Base-by-base conservation (phyloP, 345 rosid genomes). In the Camelina sativa region DNA sequence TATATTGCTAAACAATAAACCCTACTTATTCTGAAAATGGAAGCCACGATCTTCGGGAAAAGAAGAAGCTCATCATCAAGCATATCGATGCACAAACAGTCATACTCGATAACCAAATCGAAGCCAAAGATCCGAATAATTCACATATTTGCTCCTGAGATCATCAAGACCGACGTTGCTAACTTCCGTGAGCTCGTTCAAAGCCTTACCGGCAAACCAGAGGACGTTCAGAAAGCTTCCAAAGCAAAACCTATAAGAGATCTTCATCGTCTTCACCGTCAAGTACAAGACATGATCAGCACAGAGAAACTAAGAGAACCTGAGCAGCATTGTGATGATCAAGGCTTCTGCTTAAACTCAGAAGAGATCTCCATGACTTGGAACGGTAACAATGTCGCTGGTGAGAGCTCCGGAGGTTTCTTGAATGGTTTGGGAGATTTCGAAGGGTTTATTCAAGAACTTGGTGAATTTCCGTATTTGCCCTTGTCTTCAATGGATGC, bases 111-210 rank as follows among this genome's bases (percentile, higher is more conserved):
- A 37, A 77, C 89, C 47, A 91, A 93, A 81, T 32, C 82, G 16
- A 89, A 91, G 88, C 97, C 97, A 1, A 87, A 86, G 82, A 84
- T 92, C 10, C 85, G 97, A 22, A 89, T 95, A 30, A 86, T 92
- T 69, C 97, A 95, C 86, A 85, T 91, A 76, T 87, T 86, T 79
- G 96, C 95, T 32, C 98, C 98, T 11, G 97, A 91, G 83, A 90
- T 95, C 83, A 95, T 92, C 88, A 86, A 90, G 76, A 92, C 97
- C 17, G 97, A 92, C 77, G 96, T 78, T 11, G 91, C 86, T 7
- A 92, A 87, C 86, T 95, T 95, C 77, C 75, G 96, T 50, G 98
- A 90, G 74, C 82, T 95, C 35, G 99, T 95, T 7, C 99, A 92
- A 55, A 80, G 89, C 67, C 97, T 95, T 70, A 95, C 99, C 0